Evolutionary conservation across 2,329 filamentous ascomycete genomes (phyloP).

Genomic region (Chaetomium globosum): DNA sequence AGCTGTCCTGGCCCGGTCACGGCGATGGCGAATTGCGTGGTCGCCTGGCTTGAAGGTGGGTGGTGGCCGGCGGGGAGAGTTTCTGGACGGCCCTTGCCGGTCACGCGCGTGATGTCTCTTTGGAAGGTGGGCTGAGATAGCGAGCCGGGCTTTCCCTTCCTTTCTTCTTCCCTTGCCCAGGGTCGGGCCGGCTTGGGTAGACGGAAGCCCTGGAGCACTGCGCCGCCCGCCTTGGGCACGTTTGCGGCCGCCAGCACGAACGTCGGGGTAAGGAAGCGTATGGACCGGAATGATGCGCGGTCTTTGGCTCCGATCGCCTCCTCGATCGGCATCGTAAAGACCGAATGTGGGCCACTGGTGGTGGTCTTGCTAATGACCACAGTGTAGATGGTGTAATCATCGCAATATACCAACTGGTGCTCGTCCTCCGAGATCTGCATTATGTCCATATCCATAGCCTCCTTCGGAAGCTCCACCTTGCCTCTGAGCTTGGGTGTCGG

Average conservation of each 20-base stretch:
- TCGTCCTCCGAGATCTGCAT: slow-evolving; percentile 61
- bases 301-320: slow-evolving; percentile 44
- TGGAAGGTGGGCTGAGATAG: slow-evolving; percentile 61
- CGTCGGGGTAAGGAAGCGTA: slow-evolving; percentile 61
- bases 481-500: slow-evolving; percentile 54
- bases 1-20: slow-evolving; percentile 79
- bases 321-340: slow-evolving; percentile 60
- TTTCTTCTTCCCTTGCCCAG: slow-evolving; percentile 28
- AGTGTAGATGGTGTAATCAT: slow-evolving; percentile 72
- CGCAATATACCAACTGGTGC: slow-evolving; percentile 78
- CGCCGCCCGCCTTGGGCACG: slow-evolving; percentile 60
- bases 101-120: slow-evolving; percentile 71
- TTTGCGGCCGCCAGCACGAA: slow-evolving; percentile 63
- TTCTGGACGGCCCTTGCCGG: slow-evolving; percentile 74
- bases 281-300: slow-evolving; percentile 57
- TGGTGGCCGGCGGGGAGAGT: slow-evolving; percentile 60
- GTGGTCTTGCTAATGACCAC: slow-evolving; percentile 58
- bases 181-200: slow-evolving; percentile 45
- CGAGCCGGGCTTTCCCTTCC: slow-evolving; percentile 50
- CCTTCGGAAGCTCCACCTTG: slow-evolving; percentile 54
- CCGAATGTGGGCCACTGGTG: slow-evolving; percentile 51
- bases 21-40: slow-evolving; percentile 75
- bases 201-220: slow-evolving; percentile 59
- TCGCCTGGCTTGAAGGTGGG: slow-evolving; percentile 59
- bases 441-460: slow-evolving; percentile 72